These are phyloP conservation scores for Sungouiella thailandica DNA, from an alignment of 805 yeast species.

Conservation along the genomic window DNA sequence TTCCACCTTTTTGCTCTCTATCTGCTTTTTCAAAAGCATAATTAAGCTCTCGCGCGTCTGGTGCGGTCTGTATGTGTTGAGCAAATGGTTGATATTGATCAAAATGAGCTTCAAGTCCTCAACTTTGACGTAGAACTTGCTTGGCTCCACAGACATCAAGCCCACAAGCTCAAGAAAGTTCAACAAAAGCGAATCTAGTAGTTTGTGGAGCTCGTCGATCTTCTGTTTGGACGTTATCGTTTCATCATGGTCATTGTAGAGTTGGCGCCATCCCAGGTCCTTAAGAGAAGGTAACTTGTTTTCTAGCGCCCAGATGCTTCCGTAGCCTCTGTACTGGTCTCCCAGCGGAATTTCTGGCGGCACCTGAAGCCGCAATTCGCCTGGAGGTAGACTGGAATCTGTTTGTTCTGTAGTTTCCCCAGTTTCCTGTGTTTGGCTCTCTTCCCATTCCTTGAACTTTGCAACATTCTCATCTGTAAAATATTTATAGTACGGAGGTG, in stretches of 20 bases:
- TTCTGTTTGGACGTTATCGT: constrained; percentile 38
- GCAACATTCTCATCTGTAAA: constrained; percentile 68
- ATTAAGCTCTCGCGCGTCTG: constrained; percentile 89
- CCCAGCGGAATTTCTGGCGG: constrained; percentile 66
- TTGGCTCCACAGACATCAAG: constrained; percentile 68
- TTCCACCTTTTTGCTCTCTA: constrained; percentile 56
- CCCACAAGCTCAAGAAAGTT: constrained; percentile 83
- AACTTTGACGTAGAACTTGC: constrained; percentile 51
- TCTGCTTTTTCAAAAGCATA: constrained; percentile 63
- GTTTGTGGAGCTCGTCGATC: constrained; percentile 70
- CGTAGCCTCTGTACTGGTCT: constrained; percentile 76
- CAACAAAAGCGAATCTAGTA: constrained; percentile 71
- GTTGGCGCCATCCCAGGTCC: constrained; percentile 72
- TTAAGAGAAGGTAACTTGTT: constrained; percentile 74
- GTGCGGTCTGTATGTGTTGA: constrained; percentile 92
- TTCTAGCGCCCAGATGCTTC: constrained; percentile 79
- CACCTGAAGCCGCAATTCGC: constrained; percentile 50
- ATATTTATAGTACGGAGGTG: constrained; percentile 75
- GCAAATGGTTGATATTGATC: constrained; percentile 84
- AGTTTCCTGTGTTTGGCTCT: too few species aligned
- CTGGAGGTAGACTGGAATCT: constrained; percentile 20
- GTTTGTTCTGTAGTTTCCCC: too few species aligned
- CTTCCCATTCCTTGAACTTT: constrained; percentile 30
- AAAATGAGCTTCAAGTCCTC: constrained; percentile 76
- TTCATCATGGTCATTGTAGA: constrained; percentile 48